These are phyloP conservation scores for Ceratorhiza oryzae-sativae DNA, from an alignment of 1,284 basidiomycete genomes.

Conservation along the genomic window DNA sequence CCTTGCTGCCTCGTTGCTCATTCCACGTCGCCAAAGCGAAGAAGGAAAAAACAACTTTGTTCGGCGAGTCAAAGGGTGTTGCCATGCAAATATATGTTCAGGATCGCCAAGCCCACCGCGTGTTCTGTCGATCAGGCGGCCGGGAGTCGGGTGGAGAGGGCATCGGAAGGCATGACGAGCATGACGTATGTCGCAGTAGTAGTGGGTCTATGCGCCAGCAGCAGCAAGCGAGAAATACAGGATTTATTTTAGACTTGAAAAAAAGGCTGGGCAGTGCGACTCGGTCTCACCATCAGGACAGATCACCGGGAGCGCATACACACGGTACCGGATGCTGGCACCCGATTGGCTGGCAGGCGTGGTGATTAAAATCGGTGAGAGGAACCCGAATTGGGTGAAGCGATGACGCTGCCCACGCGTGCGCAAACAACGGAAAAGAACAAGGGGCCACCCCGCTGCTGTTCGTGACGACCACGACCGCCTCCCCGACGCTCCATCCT, in stretches of 20 bases:
- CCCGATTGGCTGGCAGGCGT: neutral
- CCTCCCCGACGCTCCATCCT: neutral
- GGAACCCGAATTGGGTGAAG: neutral
- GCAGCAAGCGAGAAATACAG: no score
- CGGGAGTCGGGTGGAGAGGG: neutral
- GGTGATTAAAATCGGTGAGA: neutral
- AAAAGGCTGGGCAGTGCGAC: neutral
- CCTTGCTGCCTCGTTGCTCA: neutral
- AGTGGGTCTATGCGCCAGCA: no score
- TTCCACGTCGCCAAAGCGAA: neutral
- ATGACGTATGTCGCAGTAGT: neutral
- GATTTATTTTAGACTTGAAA: no score
- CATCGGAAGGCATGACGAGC: neutral
- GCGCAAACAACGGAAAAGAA: constrained; percentile 35
- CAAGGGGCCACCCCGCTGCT: neutral
- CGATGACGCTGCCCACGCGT: constrained; percentile 23
- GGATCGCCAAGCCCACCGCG: neutral
- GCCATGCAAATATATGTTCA: neutral
- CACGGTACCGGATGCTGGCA: neutral
- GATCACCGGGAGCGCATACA: neutral
- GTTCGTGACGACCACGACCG: constrained; percentile 14
- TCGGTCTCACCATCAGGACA: neutral
- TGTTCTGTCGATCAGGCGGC: neutral
- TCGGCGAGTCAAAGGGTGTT: neutral
- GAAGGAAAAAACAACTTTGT: neutral